Evolutionary conservation across 1,139 yeast species (phyloP), one percentile per base, ranked within the genome.

Genomic region (Geotrichum aggregatum): DNA sequence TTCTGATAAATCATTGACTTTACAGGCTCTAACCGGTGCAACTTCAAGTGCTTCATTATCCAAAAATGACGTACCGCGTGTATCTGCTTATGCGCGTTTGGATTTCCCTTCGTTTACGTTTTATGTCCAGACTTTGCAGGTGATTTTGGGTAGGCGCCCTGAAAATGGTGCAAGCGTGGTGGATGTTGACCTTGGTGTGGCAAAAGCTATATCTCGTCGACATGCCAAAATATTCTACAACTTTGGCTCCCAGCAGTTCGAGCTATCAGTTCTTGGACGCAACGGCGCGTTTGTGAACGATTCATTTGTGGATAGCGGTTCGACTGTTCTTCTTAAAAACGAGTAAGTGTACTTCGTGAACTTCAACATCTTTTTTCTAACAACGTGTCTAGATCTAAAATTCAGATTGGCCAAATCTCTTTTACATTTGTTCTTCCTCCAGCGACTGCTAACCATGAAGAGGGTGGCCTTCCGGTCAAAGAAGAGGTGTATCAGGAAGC

Each of bases 271-370:
- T 3, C 74, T 89, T 59, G 98, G 98, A 26, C 77, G 96, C 61
- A 92, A 92, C 66, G 98, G 98, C 33, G 98, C 97, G 0, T 92
- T 91, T 73, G 95, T 92, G 2, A 92, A 91, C 68, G 96, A 89
- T 60, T 74, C 75, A 30, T 92, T 91, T 67, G 84, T 91, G 11
- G 97, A 88, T 64, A 82, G 86, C 56, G 97, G 96, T 10, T 82
- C 87, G 42, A 91, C 98, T 0, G 88, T 91, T 4, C 96, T 96
- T 1, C 73, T 92, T 52, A 74, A 75, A n/a, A 89, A 91, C 68
- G 70, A 71, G 63, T 62, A 59, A 22, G 59, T 54, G 13, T 48
- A n/a, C 30, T 41, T 21, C 7, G 16, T 31, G 7, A 24, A 5
- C 11, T 13, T 44, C 52, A 51, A 45, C 45, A n/a, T 45, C 13